These are phyloP conservation scores for Retiboletus fuscus DNA, from an alignment of 1,284 basidiomycete genomes.

Conservation along the genomic window DNA sequence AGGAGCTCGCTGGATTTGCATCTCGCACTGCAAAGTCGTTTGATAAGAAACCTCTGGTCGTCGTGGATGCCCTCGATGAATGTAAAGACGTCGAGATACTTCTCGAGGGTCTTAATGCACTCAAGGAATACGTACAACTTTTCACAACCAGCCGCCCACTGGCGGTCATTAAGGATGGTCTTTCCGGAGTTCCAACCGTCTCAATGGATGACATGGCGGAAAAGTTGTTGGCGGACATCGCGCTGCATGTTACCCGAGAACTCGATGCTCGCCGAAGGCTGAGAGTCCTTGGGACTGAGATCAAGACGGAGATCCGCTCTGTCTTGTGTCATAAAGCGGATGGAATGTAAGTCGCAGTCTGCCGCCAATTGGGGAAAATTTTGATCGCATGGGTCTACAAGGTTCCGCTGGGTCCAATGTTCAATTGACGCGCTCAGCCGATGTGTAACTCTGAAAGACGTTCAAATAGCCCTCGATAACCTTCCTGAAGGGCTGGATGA, in stretches of 20 bases:
- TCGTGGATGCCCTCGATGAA: constrained; percentile 8
- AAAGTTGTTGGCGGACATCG: not conserved
- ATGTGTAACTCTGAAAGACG: not conserved
- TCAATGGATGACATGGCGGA: too few species aligned
- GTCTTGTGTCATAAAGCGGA: not conserved
- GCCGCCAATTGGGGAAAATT: too few species aligned
- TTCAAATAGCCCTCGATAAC: not conserved
- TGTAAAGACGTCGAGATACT: not conserved
- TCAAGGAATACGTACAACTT: not conserved
- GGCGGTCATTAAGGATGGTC: not conserved
- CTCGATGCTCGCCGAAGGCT: not conserved
- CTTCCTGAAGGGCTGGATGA: constrained; percentile 4
- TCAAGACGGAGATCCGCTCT: not conserved
- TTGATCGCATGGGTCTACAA: too few species aligned
- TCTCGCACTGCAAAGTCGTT: not conserved
- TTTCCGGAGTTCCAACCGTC: too few species aligned
- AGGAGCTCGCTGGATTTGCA: not conserved
- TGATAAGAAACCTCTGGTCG: not conserved
- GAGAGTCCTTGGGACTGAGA: not conserved
- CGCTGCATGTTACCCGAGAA: not conserved
- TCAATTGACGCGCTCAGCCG: not conserved
- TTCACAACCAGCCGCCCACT: not conserved
- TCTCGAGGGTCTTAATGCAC: not conserved
- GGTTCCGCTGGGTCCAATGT: not conserved
- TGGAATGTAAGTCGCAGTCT: not conserved